Conservation (phyloP, 2,329 filamentous ascomycete genomes). For the Diaporthe australafricana region DNA sequence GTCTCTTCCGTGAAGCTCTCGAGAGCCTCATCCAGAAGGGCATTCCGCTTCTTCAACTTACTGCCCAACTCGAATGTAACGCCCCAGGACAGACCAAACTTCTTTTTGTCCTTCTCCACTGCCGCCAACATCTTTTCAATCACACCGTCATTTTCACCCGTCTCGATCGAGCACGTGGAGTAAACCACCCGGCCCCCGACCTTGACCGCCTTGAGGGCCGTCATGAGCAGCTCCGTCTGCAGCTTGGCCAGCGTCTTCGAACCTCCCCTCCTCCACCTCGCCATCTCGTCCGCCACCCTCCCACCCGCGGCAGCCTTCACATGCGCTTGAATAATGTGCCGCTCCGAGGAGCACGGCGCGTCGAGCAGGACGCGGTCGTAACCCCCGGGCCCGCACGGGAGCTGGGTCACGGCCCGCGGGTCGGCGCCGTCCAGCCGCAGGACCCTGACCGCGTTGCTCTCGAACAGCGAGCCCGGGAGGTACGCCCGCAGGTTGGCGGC, state of each 20-base stretch:
- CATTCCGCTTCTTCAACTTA: slow-evolving; percentile 39
- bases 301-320: slow-evolving; percentile 45
- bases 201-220: slow-evolving; percentile 48
- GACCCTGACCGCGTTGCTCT: slow-evolving; percentile 40
- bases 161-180: slow-evolving; percentile 53
- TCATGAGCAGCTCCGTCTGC: slow-evolving; percentile 49
- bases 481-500: slow-evolving; percentile 43
- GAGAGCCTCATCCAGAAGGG: slow-evolving; percentile 39
- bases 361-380: slow-evolving; percentile 55
- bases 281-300: slow-evolving; percentile 49
- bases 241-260: slow-evolving; percentile 50
- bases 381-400: slow-evolving; percentile 45
- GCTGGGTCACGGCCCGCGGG: slow-evolving; percentile 41
- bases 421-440: slow-evolving; percentile 44
- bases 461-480: slow-evolving; percentile 41
- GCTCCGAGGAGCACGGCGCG: slow-evolving; percentile 54
- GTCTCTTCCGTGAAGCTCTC: slow-evolving; percentile 46
- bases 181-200: slow-evolving; percentile 52
- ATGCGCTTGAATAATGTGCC: slow-evolving; percentile 52
- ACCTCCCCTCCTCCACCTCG: slow-evolving; percentile 49
- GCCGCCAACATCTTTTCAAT: slow-evolving; percentile 48
- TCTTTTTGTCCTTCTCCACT: slow-evolving; percentile 51
- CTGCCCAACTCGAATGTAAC: slow-evolving; percentile 41
- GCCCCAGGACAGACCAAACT: slow-evolving; percentile 46
- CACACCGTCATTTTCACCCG: slow-evolving; percentile 54